These are phyloP conservation scores for Scorias spongiosa DNA, from an alignment of 2,329 filamentous ascomycete genomes.

Conservation along the genomic window DNA sequence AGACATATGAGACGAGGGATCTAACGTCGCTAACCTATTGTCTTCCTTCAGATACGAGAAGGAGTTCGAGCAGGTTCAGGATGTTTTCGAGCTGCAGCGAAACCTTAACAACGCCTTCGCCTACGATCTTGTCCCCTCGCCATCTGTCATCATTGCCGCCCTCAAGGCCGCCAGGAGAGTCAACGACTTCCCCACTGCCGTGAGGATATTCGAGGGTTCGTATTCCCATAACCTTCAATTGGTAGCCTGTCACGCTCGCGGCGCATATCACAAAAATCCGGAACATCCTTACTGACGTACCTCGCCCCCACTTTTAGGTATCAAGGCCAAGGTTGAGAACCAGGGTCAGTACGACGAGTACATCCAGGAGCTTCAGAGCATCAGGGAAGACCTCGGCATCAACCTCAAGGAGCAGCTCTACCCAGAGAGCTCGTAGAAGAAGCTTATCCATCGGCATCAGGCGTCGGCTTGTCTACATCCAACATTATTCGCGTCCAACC, in stretches of 20 bases:
- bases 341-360: constrained; percentile 94
- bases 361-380: constrained; percentile 77
- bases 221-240: not conserved
- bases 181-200: constrained; percentile 96
- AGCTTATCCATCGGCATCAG: not conserved
- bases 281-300: not conserved
- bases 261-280: not conserved
- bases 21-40: too few relatives aligned
- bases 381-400: constrained; percentile 88
- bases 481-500: too few relatives aligned
- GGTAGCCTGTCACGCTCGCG: not conserved
- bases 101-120: constrained; percentile 99
- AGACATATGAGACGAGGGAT: too few relatives aligned
- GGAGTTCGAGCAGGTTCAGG: constrained; percentile 93
- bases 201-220: constrained; percentile 96
- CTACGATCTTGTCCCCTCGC: constrained; percentile 96
- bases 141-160: constrained; percentile 78
- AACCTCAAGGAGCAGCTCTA: constrained; percentile 85
- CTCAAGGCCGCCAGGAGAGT: constrained; percentile 88
- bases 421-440: constrained; percentile 34
- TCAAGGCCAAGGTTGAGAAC: constrained; percentile 99
- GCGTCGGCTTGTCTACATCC: too few relatives aligned
- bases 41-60: constrained; percentile 76
- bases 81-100: constrained; percentile 96
- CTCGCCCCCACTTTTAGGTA: constrained; percentile 40